Base-by-base conservation (phyloP, 2,329 filamentous ascomycete species). In the Fusarium pseudograminearum region DNA sequence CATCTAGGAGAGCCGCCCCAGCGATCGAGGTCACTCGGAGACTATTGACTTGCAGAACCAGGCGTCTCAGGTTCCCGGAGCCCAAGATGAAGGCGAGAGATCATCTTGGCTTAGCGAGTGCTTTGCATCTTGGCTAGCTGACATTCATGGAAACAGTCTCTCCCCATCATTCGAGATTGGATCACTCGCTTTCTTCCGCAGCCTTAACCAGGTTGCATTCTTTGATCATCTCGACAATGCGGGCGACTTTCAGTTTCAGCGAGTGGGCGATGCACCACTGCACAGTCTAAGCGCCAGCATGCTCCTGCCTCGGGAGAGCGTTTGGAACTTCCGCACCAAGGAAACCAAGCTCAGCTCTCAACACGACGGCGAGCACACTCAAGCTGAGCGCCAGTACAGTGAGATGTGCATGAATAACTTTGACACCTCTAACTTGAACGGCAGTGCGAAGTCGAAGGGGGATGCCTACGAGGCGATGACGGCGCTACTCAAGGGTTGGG, bases 101-200 rank as follows among this genome's bases (percentile, higher is more conserved):
- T 42, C 30, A 70, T 76, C 44, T 57, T 71, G 73, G 10, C 65
- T 73, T 31, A 63, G 72, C n/a, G 76, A 78, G 36, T 72, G 73
- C 50, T 77, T 78, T 57, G 71, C 74, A 15, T 74, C 75, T 40
- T 78, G 78, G 70, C 60, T 80, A 60, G 66, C 73, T 52, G 77
- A 80, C 18, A 79, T 83, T 61, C 86, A 84, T 77, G 84, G 83
- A 67, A 82, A 82, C 70, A 82, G 83, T 56, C 81, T 85, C 73
- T 84, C 84, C 63, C 82, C 83, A 12, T 85, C 85, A 61, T 86
- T 88, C 60, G 86, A 88, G 72, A 83, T 88, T 68, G 86, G 84
- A 54, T 83, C 81, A 28, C 76, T 85, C 33, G 73, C 77, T 6
- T 86, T 87, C 75, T 86, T 87, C 74, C 83, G 86, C 40, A 79